Evolutionary conservation across 2,329 filamentous ascomycete species (phyloP).

Genomic region (Elsinoe perseae): DNA sequence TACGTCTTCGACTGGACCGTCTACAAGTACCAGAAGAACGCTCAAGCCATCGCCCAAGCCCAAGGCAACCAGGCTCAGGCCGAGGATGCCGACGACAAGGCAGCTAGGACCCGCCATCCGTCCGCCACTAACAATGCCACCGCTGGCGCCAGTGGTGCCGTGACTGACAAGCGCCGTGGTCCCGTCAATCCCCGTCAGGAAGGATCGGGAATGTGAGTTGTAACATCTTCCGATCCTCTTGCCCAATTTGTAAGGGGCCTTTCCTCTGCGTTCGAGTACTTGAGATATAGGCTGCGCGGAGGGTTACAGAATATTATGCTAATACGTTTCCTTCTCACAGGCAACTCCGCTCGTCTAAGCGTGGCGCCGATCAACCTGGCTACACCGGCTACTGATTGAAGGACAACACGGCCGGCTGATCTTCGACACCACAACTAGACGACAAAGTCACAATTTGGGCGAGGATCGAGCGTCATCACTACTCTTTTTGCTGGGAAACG

Average conservation of each 20-base stretch:
- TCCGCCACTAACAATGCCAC: slow-evolving; percentile 59
- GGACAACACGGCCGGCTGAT: not conserved
- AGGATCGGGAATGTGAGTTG: slow-evolving; percentile 95
- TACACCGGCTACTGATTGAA: slow-evolving; percentile 41
- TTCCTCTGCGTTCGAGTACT: slow-evolving; percentile 78
- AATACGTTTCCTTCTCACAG: slow-evolving; percentile 37
- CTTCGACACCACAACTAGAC: slow-evolving; percentile 11
- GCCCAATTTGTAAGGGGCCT: slow-evolving; percentile 68
- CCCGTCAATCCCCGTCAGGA: slow-evolving; percentile 73
- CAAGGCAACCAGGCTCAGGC: slow-evolving; percentile 57
- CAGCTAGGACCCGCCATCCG: slow-evolving; percentile 48
- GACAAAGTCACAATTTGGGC: slow-evolving; percentile 7
- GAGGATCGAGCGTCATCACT: slow-evolving; percentile 22
- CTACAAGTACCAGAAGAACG: slow-evolving; percentile 99
- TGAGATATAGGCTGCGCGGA: slow-evolving; percentile 63
- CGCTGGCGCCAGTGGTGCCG: slow-evolving; percentile 52
- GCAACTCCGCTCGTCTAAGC: slow-evolving; percentile 47
- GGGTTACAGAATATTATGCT: slow-evolving; percentile 48
- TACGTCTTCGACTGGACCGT: slow-evolving; percentile 99
- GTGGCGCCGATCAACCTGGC: slow-evolving; percentile 42
- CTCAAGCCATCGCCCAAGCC: slow-evolving; percentile 83
- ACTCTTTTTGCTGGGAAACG: slow-evolving; percentile 34
- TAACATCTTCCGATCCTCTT: slow-evolving; percentile 57
- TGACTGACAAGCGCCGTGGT: slow-evolving; percentile 59
- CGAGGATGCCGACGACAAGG: slow-evolving; percentile 69